Evolutionary conservation across 2,329 filamentous ascomycete genomes (phyloP).

Genomic region (Epichloe amarillans): DNA sequence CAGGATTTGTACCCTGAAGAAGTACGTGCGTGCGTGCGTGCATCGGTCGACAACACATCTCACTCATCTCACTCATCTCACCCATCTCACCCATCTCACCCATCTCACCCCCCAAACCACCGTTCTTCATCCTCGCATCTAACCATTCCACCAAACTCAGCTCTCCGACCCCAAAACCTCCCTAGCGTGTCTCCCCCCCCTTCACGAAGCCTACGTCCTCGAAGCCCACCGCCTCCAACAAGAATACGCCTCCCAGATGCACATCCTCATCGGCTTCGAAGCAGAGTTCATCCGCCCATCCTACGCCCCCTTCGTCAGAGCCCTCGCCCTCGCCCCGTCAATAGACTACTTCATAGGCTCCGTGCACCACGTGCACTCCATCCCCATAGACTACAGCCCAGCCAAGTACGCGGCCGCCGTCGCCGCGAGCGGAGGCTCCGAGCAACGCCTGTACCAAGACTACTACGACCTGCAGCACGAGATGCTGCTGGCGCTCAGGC

Average conservation of each 20-base stretch:
- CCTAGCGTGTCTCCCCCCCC: constrained; percentile 34
- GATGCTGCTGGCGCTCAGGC: constrained; percentile 62
- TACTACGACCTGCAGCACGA: constrained; percentile 82
- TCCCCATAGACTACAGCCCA: constrained; percentile 80
- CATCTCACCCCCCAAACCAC: not conserved
- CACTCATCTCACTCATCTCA: not conserved
- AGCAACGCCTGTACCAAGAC: constrained; percentile 61
- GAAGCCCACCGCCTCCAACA: constrained; percentile 63
- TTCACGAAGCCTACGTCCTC: constrained; percentile 58
- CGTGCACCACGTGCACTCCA: constrained; percentile 73
- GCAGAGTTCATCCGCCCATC: constrained; percentile 76
- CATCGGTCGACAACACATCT: too few species aligned
- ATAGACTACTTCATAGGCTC: constrained; percentile 91
- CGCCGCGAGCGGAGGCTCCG: constrained; percentile 30
- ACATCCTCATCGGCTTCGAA: constrained; percentile 82
- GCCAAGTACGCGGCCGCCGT: constrained; percentile 44
- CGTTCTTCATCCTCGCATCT: not conserved
- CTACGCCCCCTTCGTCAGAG: constrained; percentile 42
- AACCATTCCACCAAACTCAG: constrained; percentile 17
- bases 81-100: not conserved
- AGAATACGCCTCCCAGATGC: constrained; percentile 57
- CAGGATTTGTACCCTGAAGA: constrained; percentile 90
- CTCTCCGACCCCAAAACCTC: constrained; percentile 34
- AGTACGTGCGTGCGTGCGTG: constrained; percentile 25
- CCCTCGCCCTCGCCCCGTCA: constrained; percentile 44